Base-by-base conservation (phyloP, 1,284 basidiomycete genomes). In the Neotropicomus parvogracilis region DNA sequence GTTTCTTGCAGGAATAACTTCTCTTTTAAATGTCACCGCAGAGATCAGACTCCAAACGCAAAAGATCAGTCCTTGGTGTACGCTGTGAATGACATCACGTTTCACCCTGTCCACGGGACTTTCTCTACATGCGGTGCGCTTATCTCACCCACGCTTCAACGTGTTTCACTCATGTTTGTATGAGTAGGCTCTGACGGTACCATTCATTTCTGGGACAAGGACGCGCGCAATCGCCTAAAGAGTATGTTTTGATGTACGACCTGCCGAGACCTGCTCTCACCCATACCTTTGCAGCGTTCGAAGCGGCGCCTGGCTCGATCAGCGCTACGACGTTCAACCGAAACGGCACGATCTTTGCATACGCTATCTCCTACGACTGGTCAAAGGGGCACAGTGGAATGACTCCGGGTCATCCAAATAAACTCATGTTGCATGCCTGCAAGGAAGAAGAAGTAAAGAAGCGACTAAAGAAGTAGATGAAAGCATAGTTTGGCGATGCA, bases 1-100 rank as follows among this genome's bases (percentile, higher is more conserved):
- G 24, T 31, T 27, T 39, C 37, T 26, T 43, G 20, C 53, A 90
- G 85, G 49, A 79, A 83, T 65, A 95, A 95, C 71, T 97, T 95
- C 66, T 93, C 91, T 0, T 98, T 98, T 80, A 95, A 94, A 63
- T 97, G 95, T 63, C 95, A 97, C 66, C 89, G 95, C 34, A 81
- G 82, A 45, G 91, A 94, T 55, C 71, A 78, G 47, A 64, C 71
- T 2, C 79, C 83, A 4, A 78, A 74, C 35, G 59, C 76, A 37
- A 87, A 88, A 62, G 84, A 89, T 52, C 83, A 89, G 57, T 83
- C 87, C 0, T 73, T 93, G 40, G 88, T 98, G 13, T 98, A 81
- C 63, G 81, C 94, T 1, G 93, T 98, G 49, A 98, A 99, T 62
- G 87, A 90, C 49, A 88, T 92, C 59, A 80, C 83, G 1, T 97